Base-by-base conservation (phyloP, 2,329 filamentous ascomycete genomes). In the Tolypocladium amazonense region DNA sequence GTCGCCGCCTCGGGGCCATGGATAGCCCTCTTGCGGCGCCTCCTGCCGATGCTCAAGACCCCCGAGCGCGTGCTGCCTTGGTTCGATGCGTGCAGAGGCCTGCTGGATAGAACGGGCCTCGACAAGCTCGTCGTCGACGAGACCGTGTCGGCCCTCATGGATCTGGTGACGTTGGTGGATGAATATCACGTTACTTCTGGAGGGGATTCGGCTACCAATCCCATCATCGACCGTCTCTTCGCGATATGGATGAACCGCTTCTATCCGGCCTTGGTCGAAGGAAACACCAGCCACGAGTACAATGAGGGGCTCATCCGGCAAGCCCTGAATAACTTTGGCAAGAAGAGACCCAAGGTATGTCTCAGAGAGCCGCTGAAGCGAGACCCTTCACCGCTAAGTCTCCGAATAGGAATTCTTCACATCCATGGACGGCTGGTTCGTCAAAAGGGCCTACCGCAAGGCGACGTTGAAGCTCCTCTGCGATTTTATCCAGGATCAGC, bases 401-500 rank as follows among this genome's bases (percentile, higher is more conserved):
- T 41, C 20, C n/a, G 8, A 11, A 1, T 63, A 88, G 82, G 81
- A 87, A 61, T 83, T 93, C 58, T 83, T 93, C 68, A 76, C 76
- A 15, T 79, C 82, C 1, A 73, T 93, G 27, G 82, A 92, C 67
- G 77, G 78, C 53, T 86, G 86, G 62, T 81, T 94, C 61, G 76
- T 87, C 33, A 83, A 84, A 62, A 84, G 80, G 62, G 79, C 84
- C 25, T 81, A 84, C 61, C 85, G 90, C 25, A 80, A 85, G 59
- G 82, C 84, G 62, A 81, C 84, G 11, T 73, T 92, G 37, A 81
- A 82, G 23, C 79, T 94, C 14, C 76, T 94, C 20, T 86, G 85
- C 68, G 83, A 87, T 53, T 92, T 91, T 64, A 81, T 94, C 43
- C 83, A 87, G 63, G 82, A 85, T 61, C 87, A 91, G 64, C 88